Percentiles rank a stretch among this genome's conserved stretches.
phyloP scores from a whole-genome alignment of 2,329 filamentous ascomycete species.

The Fusarium nodosum region DNA sequence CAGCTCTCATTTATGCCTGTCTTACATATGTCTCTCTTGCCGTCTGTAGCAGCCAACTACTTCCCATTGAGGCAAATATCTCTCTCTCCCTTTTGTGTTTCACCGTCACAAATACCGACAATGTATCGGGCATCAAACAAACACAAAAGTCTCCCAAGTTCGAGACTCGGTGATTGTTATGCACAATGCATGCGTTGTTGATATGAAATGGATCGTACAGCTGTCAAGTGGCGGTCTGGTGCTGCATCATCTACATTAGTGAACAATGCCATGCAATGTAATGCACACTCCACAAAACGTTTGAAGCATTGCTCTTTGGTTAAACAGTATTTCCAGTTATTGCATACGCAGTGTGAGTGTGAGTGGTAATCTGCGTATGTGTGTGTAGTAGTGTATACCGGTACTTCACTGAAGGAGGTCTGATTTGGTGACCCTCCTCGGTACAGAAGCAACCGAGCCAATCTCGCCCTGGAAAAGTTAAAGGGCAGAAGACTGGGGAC shows the following conservation, averaged over 20 bases:
- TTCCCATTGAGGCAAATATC: conserved; percentile 6
- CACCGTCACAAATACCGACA: not conserved
- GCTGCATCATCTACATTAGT: conserved; percentile 42
- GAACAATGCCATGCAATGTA: conserved; percentile 19
- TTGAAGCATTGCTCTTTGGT: not conserved
- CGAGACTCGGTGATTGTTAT: conserved; percentile 37
- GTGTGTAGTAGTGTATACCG: not conserved
- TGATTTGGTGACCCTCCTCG: conserved; percentile 13
- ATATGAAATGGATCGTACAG: conserved; percentile 35
- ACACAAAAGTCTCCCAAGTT: conserved; percentile 31
- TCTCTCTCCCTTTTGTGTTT: not conserved
- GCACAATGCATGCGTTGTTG: conserved; percentile 43
- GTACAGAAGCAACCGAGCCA: conserved; percentile 21
- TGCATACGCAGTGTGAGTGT: conserved; percentile 23
- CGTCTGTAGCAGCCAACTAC: not conserved
- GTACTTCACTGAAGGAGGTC: not conserved
- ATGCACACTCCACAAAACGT: conserved; percentile 28
- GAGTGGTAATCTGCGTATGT: not conserved
- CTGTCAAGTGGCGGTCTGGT: conserved; percentile 50
- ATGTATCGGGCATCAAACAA: conserved; percentile 1
- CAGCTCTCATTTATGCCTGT: conserved; percentile 31
- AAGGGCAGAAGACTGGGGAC: not conserved
- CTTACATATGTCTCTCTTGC: conserved; percentile 9
- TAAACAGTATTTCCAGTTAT: conserved; percentile 24
- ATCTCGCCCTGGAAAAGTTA: conserved; percentile 10